Evolutionary conservation across 2,329 filamentous ascomycete genomes (phyloP).

Genomic region (Clarireedia homoeocarpa): DNA sequence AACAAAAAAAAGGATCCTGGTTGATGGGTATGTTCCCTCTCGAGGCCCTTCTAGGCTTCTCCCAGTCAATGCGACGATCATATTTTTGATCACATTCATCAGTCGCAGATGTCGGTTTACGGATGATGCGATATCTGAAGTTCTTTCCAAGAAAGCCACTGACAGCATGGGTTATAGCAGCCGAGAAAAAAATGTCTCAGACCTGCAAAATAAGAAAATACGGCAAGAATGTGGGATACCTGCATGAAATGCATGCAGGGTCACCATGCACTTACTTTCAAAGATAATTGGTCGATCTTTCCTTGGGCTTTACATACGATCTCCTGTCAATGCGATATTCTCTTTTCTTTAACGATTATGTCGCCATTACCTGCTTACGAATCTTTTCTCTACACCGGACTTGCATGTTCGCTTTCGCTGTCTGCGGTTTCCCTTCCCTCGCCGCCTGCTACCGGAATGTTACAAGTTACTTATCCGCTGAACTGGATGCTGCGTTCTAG

Average conservation of each 20-base stretch:
- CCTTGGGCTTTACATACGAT: no score
- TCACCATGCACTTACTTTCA: constrained; percentile 2
- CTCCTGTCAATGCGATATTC: no score
- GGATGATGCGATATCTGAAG: background rate
- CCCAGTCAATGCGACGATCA: background rate
- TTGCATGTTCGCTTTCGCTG: no score
- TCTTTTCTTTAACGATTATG: no score
- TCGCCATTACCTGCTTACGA: no score
- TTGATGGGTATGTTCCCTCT: background rate
- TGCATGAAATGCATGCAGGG: constrained; percentile 9
- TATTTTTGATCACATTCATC: background rate
- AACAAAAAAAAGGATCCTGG: background rate
- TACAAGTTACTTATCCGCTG: no score
- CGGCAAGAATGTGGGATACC: background rate
- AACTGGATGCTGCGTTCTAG: no score
- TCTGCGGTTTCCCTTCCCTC: no score
- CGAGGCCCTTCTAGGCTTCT: background rate
- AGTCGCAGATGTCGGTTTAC: background rate
- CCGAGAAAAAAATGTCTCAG: constrained; percentile 5
- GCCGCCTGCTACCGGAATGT: no score
- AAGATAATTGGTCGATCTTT: background rate
- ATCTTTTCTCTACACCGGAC: no score
- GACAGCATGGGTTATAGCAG: constrained; percentile 1
- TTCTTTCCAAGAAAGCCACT: constrained; percentile 6
- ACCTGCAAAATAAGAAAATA: background rate